Evolutionary conservation across 495 filamentous ascomycete species (phyloP).

Genomic region (Staphylotrichum longicolle): DNA sequence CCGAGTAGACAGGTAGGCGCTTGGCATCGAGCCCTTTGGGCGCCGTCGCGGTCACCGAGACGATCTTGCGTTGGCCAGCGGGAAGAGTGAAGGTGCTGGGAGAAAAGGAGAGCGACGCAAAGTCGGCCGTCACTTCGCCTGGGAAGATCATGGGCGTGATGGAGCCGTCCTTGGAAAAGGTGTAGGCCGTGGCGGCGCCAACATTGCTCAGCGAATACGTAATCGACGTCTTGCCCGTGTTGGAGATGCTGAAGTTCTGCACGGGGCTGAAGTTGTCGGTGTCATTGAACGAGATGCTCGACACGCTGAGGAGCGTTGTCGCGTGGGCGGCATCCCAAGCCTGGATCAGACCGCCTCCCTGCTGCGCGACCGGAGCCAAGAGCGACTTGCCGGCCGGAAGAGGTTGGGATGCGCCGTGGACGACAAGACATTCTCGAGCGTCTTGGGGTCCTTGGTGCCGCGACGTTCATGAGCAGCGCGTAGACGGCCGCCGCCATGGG

Average conservation of each 20-base stretch:
- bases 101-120: conserved; percentile 37
- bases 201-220: conserved; percentile 48
- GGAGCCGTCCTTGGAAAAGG: conserved; percentile 31
- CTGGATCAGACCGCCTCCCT: conserved; percentile 57
- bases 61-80: conserved; percentile 37
- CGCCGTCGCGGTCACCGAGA: conserved; percentile 44
- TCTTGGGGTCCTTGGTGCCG: conserved; percentile 48
- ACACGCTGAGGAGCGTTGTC: conserved; percentile 51
- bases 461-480: conserved; percentile 53
- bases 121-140: conserved; percentile 38
- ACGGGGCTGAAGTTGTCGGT: conserved; percentile 50
- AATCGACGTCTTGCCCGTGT: conserved; percentile 46
- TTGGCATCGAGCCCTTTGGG: conserved; percentile 40
- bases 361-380: conserved; percentile 55
- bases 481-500: conserved; percentile 54
- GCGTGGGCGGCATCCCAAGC: conserved; percentile 56
- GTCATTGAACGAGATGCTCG: conserved; percentile 58
- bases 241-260: conserved; percentile 52
- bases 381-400: conserved; percentile 45
- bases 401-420: conserved; percentile 44
- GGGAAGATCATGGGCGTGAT: conserved; percentile 41
- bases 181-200: conserved; percentile 47
- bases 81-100: conserved; percentile 36
- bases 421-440: conserved; percentile 47
- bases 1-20: conserved; percentile 52